phyloP scores from a whole-genome alignment of 1,139 yeast species.

The Candida gigantensis region DNA sequence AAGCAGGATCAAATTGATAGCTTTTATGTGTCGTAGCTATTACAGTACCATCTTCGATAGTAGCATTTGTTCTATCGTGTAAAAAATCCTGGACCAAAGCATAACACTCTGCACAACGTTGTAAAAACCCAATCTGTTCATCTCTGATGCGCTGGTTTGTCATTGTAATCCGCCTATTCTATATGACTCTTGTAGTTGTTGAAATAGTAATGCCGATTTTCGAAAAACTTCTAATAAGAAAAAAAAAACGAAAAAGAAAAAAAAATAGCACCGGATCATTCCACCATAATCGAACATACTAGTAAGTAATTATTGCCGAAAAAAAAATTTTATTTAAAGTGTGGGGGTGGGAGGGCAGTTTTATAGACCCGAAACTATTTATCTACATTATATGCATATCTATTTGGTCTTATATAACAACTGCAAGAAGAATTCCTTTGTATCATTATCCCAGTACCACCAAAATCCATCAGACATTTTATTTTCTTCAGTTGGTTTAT shows the following conservation, averaged over 20 bases:
- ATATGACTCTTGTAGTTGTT: background rate
- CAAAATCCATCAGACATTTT: conserved; percentile 51
- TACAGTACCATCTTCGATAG: conserved; percentile 20
- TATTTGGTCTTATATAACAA: conserved; percentile 45
- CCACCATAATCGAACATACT: too few species aligned
- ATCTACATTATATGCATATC: background rate
- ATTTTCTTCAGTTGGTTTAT: conserved; percentile 36
- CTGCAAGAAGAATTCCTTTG: conserved; percentile 69
- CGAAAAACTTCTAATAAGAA: conserved; percentile 2
- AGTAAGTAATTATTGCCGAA: too few species aligned
- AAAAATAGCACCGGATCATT: background rate
- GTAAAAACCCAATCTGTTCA: conserved; percentile 17
- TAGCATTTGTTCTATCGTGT: conserved; percentile 32
- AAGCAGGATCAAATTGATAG: conserved; percentile 23
- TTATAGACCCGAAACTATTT: too few species aligned
- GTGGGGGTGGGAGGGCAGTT: too few species aligned
- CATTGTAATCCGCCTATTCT: background rate
- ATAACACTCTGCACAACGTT: conserved; percentile 36
- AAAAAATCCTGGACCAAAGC: conserved; percentile 34
- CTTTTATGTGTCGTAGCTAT: conserved; percentile 15
- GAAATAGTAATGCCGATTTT: background rate
- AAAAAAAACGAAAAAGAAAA: conserved; percentile 1
- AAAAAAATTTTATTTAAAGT: too few species aligned
- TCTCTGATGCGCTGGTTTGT: conserved; percentile 12
- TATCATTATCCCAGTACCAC: conserved; percentile 72